Evolutionary conservation across 495 filamentous ascomycete species (phyloP).

Genomic region (Bombardia bombarda): DNA sequence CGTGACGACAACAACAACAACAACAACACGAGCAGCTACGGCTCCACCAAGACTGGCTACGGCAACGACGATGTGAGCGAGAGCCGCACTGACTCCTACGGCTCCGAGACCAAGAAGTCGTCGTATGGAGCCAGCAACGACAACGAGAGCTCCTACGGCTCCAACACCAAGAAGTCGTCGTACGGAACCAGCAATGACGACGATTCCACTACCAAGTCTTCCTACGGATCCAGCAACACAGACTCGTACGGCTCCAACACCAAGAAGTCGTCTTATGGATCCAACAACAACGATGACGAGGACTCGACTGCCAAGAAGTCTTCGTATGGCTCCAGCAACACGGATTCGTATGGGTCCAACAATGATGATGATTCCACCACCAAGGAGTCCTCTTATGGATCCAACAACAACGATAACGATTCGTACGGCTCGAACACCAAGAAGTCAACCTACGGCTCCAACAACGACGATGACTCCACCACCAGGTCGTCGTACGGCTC

Average conservation of each 20-base stretch:
- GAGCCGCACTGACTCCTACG: not conserved
- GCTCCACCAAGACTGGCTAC: not conserved
- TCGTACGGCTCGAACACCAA: constrained; percentile 16
- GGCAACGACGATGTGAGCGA: not conserved
- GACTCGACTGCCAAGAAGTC: not conserved
- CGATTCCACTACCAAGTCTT: not conserved
- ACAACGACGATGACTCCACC: not conserved
- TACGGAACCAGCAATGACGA: constrained; percentile 8
- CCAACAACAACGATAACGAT: not conserved
- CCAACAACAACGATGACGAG: not conserved
- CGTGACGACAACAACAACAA: not conserved
- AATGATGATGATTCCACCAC: not conserved
- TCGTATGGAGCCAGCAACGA: constrained; percentile 9
- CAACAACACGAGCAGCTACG: not conserved
- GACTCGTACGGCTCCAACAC: not conserved
- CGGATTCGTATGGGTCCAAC: not conserved
- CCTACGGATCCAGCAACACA: not conserved
- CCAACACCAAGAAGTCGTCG: constrained; percentile 9
- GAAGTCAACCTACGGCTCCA: constrained; percentile 8
- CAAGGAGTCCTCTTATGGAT: not conserved
- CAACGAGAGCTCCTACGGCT: constrained; percentile 11
- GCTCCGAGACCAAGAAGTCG: not conserved
- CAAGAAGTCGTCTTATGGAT: not conserved
- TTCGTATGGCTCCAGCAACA: not conserved
- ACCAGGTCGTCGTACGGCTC: not conserved